Evolutionary conservation across 1,284 basidiomycete species (phyloP).

Genomic region (Heliocybe sulcata): DNA sequence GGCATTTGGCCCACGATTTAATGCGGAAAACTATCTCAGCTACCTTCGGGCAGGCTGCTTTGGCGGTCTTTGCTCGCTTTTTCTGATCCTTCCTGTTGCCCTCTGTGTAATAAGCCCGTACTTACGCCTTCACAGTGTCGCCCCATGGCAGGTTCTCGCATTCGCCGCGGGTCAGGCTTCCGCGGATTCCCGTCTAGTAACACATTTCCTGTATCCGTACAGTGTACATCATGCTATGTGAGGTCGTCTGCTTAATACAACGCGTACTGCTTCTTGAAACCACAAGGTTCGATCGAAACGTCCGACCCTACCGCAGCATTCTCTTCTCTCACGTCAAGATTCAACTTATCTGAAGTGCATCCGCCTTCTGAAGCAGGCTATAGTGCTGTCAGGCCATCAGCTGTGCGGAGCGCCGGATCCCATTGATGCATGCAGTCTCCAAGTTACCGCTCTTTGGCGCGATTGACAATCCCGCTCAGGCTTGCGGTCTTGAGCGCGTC

Average conservation of each 20-base stretch:
- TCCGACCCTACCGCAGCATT: not conserved
- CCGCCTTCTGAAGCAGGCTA: not conserved
- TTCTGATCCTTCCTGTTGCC: conserved; percentile 21
- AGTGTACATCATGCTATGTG: not conserved
- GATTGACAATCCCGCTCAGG: not conserved
- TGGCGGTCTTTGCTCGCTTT: conserved; percentile 28
- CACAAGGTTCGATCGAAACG: not conserved
- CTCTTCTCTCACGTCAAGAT: not conserved
- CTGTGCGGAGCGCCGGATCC: not conserved
- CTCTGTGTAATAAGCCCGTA: not conserved
- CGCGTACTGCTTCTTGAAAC: not conserved
- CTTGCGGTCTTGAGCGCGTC: not conserved
- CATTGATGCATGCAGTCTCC: not conserved
- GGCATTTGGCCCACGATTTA: conserved; percentile 80
- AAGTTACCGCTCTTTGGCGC: not conserved
- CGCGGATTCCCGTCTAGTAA: not conserved
- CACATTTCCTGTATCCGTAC: not conserved
- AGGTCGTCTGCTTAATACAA: not conserved
- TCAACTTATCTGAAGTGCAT: not conserved
- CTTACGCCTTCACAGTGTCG: not conserved
- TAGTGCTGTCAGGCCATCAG: not conserved
- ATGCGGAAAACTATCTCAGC: conserved; percentile 62
- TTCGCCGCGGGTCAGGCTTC: not conserved
- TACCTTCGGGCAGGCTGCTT: conserved; percentile 48
- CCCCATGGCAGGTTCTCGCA: not conserved